Base-by-base conservation (phyloP, 106 monocot species). In the Posidonia australis region DNA sequence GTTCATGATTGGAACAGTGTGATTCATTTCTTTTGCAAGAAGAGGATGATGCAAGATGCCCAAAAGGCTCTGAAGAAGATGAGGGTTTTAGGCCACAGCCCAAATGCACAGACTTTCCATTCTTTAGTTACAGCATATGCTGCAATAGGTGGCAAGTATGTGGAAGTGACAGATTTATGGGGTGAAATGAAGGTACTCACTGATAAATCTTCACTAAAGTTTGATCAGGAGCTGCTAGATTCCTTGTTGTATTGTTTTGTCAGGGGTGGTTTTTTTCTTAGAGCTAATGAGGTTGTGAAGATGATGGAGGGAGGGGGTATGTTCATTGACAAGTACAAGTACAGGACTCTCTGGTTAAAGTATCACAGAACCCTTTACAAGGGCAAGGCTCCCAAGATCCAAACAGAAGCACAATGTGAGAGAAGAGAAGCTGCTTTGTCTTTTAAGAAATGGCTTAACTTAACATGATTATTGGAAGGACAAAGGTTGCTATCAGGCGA, bases 1-100 rank as follows among this genome's bases (percentile, higher is more conserved):
- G 65, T 85, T 68, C 86, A 99, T 70, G 91, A 91, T 72, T 99
- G 98, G 91, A 89, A 89, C 56, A 80, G 56, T 62, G 71, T 85
- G 62, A 85, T 98, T 63, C 82, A 98, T 69, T 91, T 98, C 76
- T 98, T 98, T 49, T 98, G 98, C 77, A 98, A 91, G 81, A 91
- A 83, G 54, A 80, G 74, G 66, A 54, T 89, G 78, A 89, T 98
- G 98, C 59, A 74, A 70, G 91, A 98, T 85, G 98, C 91, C 46
- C 82, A 98, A 42, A 98, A 85, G 67, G 84, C 87, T 41, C 67
- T 98, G 41, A 79, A 73, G 76, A 91, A 83, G 81, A 99, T 99
- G 98, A 80, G 79, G 62, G 78, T 70, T 61, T 76, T 77, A 45
- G 90, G 90, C 0, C 87, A 91, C 64, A 43, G 9, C n/a, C 98